phyloP scores from a whole-genome alignment of 306 rosid genomes.

The Acacia crassicarpa region DNA sequence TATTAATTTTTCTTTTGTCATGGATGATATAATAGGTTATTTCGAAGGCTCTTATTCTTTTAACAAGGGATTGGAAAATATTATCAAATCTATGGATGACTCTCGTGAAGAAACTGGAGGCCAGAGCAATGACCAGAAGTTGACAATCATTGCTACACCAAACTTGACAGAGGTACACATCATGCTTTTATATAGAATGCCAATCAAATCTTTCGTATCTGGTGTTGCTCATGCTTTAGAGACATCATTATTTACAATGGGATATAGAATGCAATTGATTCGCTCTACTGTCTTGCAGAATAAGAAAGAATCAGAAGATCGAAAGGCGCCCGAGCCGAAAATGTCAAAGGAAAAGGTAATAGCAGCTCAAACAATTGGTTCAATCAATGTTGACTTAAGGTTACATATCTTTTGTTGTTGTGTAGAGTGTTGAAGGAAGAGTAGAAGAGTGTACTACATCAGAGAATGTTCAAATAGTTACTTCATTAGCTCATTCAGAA shows the following conservation, averaged over 20 bases:
- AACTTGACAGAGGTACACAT: neutral
- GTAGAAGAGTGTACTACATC: neutral
- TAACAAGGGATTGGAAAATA: neutral
- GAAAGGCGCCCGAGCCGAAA: neutral
- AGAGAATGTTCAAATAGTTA: no score
- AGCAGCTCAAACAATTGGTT: neutral
- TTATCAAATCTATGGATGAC: neutral
- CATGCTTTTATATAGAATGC: no score
- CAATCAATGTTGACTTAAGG: neutral
- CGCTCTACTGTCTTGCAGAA: neutral
- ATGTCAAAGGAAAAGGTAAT: neutral
- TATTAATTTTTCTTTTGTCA: no score
- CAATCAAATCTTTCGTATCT: no score
- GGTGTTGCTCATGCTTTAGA: neutral
- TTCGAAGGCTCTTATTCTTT: no score
- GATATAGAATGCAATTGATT: neutral
- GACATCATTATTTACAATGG: neutral
- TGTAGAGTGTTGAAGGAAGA: neutral
- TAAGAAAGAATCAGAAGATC: neutral
- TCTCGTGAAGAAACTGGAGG: no score
- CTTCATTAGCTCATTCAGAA: no score
- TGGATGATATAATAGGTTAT: neutral
- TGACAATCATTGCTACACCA: neutral
- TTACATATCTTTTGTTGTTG: neutral
- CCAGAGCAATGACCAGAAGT: neutral